Conservation (phyloP, 148 eudicot genomes). For the Cornus controversa region DNA sequence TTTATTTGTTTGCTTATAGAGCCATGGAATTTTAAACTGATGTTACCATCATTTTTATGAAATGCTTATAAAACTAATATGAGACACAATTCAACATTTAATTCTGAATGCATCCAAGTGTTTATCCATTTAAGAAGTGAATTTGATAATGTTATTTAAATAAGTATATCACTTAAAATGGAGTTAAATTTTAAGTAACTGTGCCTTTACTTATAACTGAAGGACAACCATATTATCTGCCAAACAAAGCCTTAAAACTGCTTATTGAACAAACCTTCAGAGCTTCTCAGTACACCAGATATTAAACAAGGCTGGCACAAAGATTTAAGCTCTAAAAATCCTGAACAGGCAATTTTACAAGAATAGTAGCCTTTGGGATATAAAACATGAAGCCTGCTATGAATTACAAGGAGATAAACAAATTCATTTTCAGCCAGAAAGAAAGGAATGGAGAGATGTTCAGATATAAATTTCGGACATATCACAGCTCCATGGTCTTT, state of each 20-base stretch:
- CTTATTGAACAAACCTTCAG: not conserved
- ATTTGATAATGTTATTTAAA: too few relatives aligned
- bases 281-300: not conserved
- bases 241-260: not conserved
- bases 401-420: not conserved
- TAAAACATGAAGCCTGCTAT: not conserved
- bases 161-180: too few relatives aligned
- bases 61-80: too few relatives aligned
- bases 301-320: conserved; percentile 6
- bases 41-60: too few relatives aligned
- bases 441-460: conserved; percentile 9
- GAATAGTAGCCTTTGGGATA: not conserved
- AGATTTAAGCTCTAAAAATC: conserved; percentile 8
- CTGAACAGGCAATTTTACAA: conserved; percentile 9
- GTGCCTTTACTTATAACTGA: too few relatives aligned
- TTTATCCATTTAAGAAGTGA: too few relatives aligned
- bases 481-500: conserved; percentile 5
- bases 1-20: too few relatives aligned
- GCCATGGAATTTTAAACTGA: too few relatives aligned
- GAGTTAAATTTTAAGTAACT: too few relatives aligned
- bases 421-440: not conserved
- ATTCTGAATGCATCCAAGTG: too few relatives aligned
- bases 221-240: not conserved
- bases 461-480: not conserved
- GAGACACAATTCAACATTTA: too few relatives aligned